Conservation (phyloP, 768 basidiomycete species). For the Mycena vitilis region DNA sequence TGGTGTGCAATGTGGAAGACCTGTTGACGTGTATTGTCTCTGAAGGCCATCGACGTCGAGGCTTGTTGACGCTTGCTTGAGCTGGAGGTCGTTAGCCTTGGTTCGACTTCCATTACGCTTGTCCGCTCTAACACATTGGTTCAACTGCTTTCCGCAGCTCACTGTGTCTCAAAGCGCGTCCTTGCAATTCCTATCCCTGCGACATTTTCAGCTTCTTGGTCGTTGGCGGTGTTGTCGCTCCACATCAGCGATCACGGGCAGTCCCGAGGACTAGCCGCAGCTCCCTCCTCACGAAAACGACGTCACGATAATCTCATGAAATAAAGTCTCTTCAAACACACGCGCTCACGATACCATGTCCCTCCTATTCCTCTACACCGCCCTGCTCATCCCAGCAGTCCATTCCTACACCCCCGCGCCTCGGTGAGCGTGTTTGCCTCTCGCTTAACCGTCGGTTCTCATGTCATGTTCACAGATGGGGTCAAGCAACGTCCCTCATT, state of each 20-base stretch:
- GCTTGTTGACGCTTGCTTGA: conserved; percentile 5
- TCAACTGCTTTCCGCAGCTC: neutral
- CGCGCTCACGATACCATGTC: conserved; percentile 35
- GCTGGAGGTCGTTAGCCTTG: neutral
- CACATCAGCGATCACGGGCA: conserved; percentile 5
- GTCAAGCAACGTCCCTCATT: conserved; percentile 73
- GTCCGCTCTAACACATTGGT: neutral
- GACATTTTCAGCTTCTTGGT: neutral
- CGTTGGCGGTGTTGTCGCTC: conserved; percentile 10
- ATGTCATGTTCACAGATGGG: conserved; percentile 71
- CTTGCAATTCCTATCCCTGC: neutral
- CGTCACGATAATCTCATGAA: conserved; percentile 34
- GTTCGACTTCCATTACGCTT: neutral
- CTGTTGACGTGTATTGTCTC: conserved; percentile 9
- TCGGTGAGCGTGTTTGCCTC: conserved; percentile 19
- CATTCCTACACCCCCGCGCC: conserved; percentile 32
- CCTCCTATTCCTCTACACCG: conserved; percentile 26
- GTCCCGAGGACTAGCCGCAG: neutral
- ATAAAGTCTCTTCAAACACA: conserved; percentile 7
- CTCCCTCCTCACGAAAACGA: conserved; percentile 17
- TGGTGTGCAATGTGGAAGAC: conserved; percentile 43
- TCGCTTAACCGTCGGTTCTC: conserved; percentile 6
- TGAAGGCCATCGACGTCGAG: neutral
- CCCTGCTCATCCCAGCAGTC: conserved; percentile 35
- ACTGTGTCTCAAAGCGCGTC: neutral